A percentile compares a stretch with the other conserved stretches of the same genome.
Conservation (phyloP, 108 stramenopile species). For the Nitzschia sp. region DNA sequence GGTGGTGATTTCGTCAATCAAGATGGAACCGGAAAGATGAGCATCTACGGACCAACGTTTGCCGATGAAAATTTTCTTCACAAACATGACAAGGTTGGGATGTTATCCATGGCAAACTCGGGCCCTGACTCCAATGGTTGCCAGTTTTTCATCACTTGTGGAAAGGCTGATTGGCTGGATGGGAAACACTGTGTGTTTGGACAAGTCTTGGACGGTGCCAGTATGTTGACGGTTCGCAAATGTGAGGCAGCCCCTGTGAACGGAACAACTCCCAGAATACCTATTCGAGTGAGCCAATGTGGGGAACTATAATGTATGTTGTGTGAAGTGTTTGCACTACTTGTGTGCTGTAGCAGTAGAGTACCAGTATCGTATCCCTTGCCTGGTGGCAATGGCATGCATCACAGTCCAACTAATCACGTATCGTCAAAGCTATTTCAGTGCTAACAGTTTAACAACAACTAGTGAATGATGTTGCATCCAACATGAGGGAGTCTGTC, state of each 20-base stretch:
- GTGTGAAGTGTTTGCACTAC: background rate
- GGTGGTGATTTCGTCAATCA: constrained; percentile 92
- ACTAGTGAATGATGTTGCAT: no score
- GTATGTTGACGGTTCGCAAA: constrained; percentile 88
- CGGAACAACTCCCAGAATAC: constrained; percentile 70
- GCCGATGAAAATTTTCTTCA: constrained; percentile 92
- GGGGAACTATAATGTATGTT: constrained; percentile 63
- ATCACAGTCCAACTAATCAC: no score
- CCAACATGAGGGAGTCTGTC: no score
- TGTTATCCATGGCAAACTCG: constrained; percentile 91
- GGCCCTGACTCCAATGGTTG: constrained; percentile 93
- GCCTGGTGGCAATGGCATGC: no score
- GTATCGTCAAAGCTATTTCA: no score
- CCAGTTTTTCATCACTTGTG: constrained; percentile 97
- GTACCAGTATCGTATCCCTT: background rate
- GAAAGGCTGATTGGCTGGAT: constrained; percentile 90
- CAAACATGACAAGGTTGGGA: constrained; percentile 86
- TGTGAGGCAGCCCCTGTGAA: constrained; percentile 82
- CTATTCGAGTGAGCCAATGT: constrained; percentile 72
- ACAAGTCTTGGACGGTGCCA: constrained; percentile 88
- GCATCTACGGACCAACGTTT: constrained; percentile 80
- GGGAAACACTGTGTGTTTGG: constrained; percentile 95
- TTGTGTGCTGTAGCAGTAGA: background rate
- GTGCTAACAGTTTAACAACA: no score
- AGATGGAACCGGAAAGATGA: constrained; percentile 89